Base-by-base conservation (phyloP, 192 early-diverging fungal genomes). In the Gaertneriomyces semiglobifer region DNA sequence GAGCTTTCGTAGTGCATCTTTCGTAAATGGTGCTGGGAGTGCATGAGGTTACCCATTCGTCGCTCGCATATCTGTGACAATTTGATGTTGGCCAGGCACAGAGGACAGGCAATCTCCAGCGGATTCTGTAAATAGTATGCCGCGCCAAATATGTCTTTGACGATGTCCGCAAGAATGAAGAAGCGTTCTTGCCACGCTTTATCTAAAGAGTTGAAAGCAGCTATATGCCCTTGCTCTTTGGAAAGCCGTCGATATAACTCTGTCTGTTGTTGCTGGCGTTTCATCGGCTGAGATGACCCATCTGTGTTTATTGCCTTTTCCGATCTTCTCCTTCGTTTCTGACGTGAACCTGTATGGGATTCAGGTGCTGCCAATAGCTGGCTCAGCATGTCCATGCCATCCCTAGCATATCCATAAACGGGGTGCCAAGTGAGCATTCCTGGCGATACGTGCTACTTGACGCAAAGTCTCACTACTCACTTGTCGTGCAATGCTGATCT, bases 261-360 rank as follows among this genome's bases (percentile, higher is more conserved):
- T n/a, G 63, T 65, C 43, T 65, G 63, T 25, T 65, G 63, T 65
- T 65, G 63, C 40, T 65, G 63, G n/a, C 63, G 63, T 54, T 65
- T 65, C 14, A 65, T 47, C 14, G 48, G 63, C 16, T 16, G 12
- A n/a, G 25, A 38, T 46, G 60, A 18, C 7, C 25, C 50, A 53
- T 65, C 50, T 18, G 54, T 54, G 50, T 18, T 65, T 2, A 25
- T 48, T 38, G 52, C 54, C 54, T 65, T 65, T 39, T 43, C 54
- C 6, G 63, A 65, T 10, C 63, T 18, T 54, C 63, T 45, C 14
- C 63, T 48, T n/a, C 63, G 50, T 52, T 62, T 62, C 18, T 43
- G 61, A 9, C 14, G 39, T 6, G 25, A 33, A 33, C 25, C 25
- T 33, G 25, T 33, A 33, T 33, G 25, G 20, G 61, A n/a, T 16